Evolutionary conservation across 23 red algal genomes (phyloP).

Genomic region (Gracilaria caudata): DNA sequence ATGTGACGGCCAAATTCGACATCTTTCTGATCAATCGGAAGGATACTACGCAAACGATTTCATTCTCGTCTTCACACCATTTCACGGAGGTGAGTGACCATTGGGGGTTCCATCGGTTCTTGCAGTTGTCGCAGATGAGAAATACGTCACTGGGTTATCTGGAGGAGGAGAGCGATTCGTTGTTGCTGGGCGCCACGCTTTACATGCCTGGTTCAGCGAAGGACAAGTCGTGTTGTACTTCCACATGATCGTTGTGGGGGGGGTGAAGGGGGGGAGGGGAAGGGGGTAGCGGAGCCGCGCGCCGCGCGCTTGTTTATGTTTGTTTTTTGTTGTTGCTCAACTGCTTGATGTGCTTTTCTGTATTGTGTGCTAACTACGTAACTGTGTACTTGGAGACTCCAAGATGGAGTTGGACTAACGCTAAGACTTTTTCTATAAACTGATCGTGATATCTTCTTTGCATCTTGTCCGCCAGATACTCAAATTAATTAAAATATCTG

Average conservation of each 20-base stretch:
- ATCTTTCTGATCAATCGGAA: constrained; percentile 69
- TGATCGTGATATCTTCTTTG: no score
- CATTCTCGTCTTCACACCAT: constrained; percentile 55
- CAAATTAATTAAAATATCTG: no score
- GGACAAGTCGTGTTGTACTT: background rate
- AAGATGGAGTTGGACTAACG: background rate
- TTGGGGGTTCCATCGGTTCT: constrained; percentile 74
- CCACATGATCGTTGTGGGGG: no score
- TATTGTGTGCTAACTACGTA: background rate
- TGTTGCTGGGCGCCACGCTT: constrained; percentile 60
- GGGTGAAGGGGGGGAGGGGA: no score
- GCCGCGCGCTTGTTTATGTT: no score
- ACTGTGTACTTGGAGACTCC: no score
- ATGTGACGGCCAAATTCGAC: constrained; percentile 61
- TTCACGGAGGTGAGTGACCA: constrained; percentile 63
- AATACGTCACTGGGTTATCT: constrained; percentile 33
- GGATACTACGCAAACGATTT: constrained; percentile 40
- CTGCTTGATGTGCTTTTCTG: background rate
- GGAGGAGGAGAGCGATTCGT: constrained; percentile 58
- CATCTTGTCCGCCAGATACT: no score
- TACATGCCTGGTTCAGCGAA: constrained; percentile 6
- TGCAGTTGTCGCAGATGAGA: constrained; percentile 55
- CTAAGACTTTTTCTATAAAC: no score
- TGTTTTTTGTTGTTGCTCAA: background rate
- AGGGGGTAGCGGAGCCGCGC: no score